These are phyloP conservation scores for Talinum fruticosum DNA, from an alignment of 148 eudicot genomes.

Conservation along the genomic window DNA sequence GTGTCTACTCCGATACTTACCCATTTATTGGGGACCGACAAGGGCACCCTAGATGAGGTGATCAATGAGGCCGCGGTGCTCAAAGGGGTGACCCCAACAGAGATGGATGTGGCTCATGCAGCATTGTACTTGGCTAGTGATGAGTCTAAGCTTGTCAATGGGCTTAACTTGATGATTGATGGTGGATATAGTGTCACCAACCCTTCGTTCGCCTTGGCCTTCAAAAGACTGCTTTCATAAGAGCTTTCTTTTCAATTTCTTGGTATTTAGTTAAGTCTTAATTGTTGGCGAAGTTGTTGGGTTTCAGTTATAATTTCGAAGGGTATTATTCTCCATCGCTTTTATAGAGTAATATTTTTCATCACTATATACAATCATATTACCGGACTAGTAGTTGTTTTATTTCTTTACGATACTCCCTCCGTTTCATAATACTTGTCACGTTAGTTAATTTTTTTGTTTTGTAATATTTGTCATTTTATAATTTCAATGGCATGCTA, in stretches of 20 bases:
- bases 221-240: not conserved
- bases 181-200: conserved; percentile 40
- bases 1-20: conserved; percentile 30
- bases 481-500: too few species aligned
- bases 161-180: conserved; percentile 44
- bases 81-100: conserved; percentile 23
- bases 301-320: too few species aligned
- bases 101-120: conserved; percentile 40
- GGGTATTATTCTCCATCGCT: too few species aligned
- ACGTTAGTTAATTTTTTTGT: too few species aligned
- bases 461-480: too few species aligned
- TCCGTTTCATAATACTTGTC: too few species aligned
- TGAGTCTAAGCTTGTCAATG: conserved; percentile 45
- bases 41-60: conserved; percentile 11
- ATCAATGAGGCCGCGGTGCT: conserved; percentile 21
- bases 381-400: too few species aligned
- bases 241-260: not conserved
- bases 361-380: too few species aligned
- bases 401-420: too few species aligned
- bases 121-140: conserved; percentile 48
- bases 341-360: too few species aligned
- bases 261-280: too few species aligned
- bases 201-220: conserved; percentile 25
- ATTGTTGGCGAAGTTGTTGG: too few species aligned
- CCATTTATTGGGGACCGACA: conserved; percentile 11